phyloP scores from a whole-genome alignment of 1,284 basidiomycete genomes.

The Puccinia coronata region DNA sequence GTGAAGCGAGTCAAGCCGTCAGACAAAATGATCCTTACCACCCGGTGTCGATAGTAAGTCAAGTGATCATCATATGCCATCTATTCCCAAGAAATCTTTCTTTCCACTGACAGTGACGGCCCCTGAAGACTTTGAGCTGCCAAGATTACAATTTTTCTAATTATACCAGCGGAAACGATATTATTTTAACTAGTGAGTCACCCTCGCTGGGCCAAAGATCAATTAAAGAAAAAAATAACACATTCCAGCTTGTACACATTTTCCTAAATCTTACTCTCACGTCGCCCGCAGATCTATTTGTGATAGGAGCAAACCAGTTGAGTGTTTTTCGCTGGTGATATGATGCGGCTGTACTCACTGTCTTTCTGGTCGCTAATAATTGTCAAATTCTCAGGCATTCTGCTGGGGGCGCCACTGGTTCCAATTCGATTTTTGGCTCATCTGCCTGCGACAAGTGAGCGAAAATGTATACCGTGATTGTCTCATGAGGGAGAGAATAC shows the following conservation, averaged over 20 bases:
- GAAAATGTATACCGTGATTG: neutral
- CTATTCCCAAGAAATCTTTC: neutral
- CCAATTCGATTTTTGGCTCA: slow-evolving; percentile 19
- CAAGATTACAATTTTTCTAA: slow-evolving; percentile 41
- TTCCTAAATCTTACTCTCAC: neutral
- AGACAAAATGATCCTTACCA: slow-evolving; percentile 37
- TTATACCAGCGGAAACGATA: slow-evolving; percentile 36
- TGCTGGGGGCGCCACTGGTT: neutral
- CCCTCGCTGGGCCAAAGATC: neutral
- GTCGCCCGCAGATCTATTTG: slow-evolving; percentile 20
- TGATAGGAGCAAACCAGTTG: slow-evolving; percentile 30
- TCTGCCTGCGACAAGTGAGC: slow-evolving; percentile 39
- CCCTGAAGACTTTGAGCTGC: slow-evolving; percentile 36
- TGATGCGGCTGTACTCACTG: neutral
- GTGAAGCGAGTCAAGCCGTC: neutral
- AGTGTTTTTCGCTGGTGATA: neutral
- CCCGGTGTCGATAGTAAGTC: slow-evolving; percentile 37
- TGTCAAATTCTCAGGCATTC: neutral
- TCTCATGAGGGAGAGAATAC: no score
- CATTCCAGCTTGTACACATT: neutral
- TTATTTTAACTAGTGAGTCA: slow-evolving; percentile 41
- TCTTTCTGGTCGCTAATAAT: neutral
- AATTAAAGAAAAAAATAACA: neutral
- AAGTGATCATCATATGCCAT: no score
- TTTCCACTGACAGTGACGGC: neutral